Evolutionary conservation across 768 basidiomycete species (phyloP).

Genomic region (Fistulinella prunicolor): DNA sequence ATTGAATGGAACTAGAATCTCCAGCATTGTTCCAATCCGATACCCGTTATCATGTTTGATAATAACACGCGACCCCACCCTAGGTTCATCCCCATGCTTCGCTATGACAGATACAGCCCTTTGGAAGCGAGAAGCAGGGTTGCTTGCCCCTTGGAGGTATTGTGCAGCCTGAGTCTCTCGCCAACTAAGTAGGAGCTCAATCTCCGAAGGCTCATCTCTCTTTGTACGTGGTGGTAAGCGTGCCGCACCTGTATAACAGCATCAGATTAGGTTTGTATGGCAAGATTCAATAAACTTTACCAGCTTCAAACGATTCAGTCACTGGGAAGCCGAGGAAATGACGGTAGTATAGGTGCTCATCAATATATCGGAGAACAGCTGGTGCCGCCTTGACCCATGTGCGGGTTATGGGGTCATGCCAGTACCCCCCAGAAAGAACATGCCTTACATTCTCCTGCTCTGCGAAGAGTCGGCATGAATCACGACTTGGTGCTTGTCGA

Average conservation of each 20-base stretch:
- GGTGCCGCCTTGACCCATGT: neutral
- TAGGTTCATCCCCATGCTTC: neutral
- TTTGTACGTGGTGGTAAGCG: neutral
- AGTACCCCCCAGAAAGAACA: neutral
- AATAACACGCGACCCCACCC: neutral
- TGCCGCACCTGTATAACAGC: neutral
- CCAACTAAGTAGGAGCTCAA: neutral
- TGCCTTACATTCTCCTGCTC: neutral
- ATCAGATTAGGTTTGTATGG: neutral
- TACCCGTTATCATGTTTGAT: neutral
- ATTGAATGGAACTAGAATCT: conserved; percentile 1
- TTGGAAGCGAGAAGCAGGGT: too few species aligned
- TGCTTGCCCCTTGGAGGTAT: too few species aligned
- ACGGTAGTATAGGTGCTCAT: neutral
- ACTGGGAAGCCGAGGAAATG: neutral
- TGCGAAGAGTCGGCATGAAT: conserved; percentile 10
- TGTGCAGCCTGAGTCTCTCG: neutral
- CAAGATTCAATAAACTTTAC: too few species aligned
- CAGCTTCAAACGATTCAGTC: neutral
- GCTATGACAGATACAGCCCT: too few species aligned
- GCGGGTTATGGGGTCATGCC: neutral
- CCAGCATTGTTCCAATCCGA: neutral
- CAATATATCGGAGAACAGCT: neutral
- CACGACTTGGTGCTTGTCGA: conserved; percentile 27
- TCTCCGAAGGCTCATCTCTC: neutral